phyloP scores from a whole-genome alignment of 2,329 filamentous ascomycete genomes.

The Trichoderma sp. region DNA sequence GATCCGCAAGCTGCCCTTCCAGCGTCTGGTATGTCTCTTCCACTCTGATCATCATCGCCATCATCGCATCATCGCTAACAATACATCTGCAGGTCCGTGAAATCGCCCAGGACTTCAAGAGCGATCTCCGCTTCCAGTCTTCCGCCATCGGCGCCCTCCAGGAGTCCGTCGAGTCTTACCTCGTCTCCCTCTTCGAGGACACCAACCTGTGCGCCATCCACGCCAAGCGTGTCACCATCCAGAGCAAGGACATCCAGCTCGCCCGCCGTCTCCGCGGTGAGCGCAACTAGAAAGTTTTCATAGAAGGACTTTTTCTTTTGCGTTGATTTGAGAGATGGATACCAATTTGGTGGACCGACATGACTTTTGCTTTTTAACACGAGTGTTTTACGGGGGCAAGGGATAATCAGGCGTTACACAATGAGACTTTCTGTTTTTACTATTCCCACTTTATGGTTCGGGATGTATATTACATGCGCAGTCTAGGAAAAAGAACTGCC shows the following conservation, averaged over 20 bases:
- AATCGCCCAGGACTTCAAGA: constrained; percentile 95
- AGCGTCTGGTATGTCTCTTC: constrained; percentile 71
- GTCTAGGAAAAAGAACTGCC: constrained; percentile 23
- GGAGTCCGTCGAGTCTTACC: constrained; percentile 98
- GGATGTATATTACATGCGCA: constrained; percentile 49
- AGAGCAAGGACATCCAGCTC: constrained; percentile 95
- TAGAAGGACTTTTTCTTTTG: background rate
- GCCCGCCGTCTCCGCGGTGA: constrained; percentile 93
- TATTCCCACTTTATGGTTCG: constrained; percentile 32
- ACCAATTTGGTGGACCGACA: constrained; percentile 42
- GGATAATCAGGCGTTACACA: constrained; percentile 52
- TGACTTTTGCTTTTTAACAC: constrained; percentile 41
- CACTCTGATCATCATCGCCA: constrained; percentile 12
- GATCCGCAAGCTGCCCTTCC: constrained; percentile 96
- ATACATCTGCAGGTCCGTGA: constrained; percentile 69
- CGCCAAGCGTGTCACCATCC: constrained; percentile 99
- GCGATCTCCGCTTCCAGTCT: constrained; percentile 95
- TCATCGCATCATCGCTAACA: background rate
- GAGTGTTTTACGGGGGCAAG: constrained; percentile 47
- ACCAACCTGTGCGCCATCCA: constrained; percentile 99
- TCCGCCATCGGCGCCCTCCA: constrained; percentile 96
- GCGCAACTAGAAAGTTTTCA: constrained; percentile 68
- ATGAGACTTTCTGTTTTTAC: constrained; percentile 44
- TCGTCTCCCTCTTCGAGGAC: constrained; percentile 97
- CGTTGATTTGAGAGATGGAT: constrained; percentile 30